Evolutionary conservation across 2,329 filamentous ascomycete species (phyloP), one percentile per base, ranked within the genome.

Genomic region (Fusarium sp.): DNA sequence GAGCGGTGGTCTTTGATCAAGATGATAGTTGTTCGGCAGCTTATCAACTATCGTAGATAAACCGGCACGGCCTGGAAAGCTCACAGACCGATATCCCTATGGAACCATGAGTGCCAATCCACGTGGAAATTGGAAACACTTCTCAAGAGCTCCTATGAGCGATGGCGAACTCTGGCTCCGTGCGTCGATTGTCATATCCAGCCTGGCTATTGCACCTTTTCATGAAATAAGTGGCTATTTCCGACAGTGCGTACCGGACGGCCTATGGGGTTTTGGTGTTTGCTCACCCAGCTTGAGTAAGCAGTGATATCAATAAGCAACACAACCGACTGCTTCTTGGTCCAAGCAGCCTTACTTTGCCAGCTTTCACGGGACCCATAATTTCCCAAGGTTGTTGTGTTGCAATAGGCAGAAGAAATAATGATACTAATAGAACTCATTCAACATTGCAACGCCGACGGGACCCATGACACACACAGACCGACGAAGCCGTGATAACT

Each of bases 401-500:
- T 51, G 37, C 35, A 15, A 32, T 33, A 45, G 31, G 43, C 38
- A 52, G 41, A 54, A 53, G 46, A 41, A 32, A 13, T 36, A 48
- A 33, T 61, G 43, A 50, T 44, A 47, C 42, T 21, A 38, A 38
- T 49, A 36, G 35, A 35, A 48, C 46, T 49, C 33, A 21, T 36
- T 49, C 25, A 47, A 46, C 51, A 53, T 51, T 45, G 55, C 39
- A 55, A 45, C 41, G 47, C 15, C 29, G 13, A 60, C 44, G 4
- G 21, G 23, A 33, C 19, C 37, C 35, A 35, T 36, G 44, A 43
- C 53, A 49, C 19, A 49, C 19, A 53, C 49, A 44, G 43, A 48
- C 57, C 31, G 29, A 36, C 41, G 50, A 44, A 48, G 44, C 47
- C 41, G 43, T 59, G 55, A 67, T 57, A 39, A 50, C 56, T 67